These are phyloP conservation scores for Zasmidium cellare DNA, from an alignment of 2,329 filamentous ascomycete genomes.

Conservation along the genomic window DNA sequence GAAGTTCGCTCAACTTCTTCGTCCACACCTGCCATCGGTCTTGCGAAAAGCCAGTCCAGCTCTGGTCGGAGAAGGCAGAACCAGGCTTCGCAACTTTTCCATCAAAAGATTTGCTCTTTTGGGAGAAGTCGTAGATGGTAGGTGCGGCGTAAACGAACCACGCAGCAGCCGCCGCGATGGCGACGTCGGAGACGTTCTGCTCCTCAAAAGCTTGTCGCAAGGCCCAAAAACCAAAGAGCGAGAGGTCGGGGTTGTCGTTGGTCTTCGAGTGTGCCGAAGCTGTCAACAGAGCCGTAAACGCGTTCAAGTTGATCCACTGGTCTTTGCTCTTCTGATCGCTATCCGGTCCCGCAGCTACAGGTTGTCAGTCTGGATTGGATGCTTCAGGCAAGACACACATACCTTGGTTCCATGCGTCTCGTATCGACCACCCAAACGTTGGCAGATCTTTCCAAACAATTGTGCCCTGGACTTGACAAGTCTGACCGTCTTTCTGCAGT, in stretches of 20 bases:
- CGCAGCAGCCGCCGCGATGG: constrained; percentile 28
- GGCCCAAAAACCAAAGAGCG: constrained; percentile 33
- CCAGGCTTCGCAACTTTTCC: constrained; percentile 32
- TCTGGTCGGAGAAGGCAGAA: constrained; percentile 21
- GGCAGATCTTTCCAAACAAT: constrained; percentile 32
- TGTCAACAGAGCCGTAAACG: constrained; percentile 29
- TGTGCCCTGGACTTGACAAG: constrained; percentile 25
- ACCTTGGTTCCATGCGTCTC: constrained; percentile 34
- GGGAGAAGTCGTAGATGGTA: constrained; percentile 22
- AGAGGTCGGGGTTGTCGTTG: constrained; percentile 27
- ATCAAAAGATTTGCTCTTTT: constrained; percentile 29
- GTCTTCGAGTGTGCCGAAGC: constrained; percentile 21
- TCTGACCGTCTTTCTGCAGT: constrained; percentile 20
- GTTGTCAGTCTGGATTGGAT: constrained; percentile 1
- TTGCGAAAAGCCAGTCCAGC: constrained; percentile 29
- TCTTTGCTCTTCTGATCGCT: constrained; percentile 19
- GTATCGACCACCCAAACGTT: constrained; percentile 30
- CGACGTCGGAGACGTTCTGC: constrained; percentile 19
- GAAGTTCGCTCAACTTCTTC: constrained; percentile 18
- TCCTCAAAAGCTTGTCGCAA: constrained; percentile 32
- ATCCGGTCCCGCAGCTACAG: constrained; percentile 22
- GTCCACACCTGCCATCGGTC: constrained; percentile 32
- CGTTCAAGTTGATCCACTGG: constrained; percentile 34
- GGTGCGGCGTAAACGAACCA: constrained; percentile 33
- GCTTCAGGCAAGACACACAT: constrained; percentile 2